These are phyloP conservation scores for Paecilomyces variotii DNA, from an alignment of 2,329 filamentous ascomycete genomes.

Conservation along the genomic window DNA sequence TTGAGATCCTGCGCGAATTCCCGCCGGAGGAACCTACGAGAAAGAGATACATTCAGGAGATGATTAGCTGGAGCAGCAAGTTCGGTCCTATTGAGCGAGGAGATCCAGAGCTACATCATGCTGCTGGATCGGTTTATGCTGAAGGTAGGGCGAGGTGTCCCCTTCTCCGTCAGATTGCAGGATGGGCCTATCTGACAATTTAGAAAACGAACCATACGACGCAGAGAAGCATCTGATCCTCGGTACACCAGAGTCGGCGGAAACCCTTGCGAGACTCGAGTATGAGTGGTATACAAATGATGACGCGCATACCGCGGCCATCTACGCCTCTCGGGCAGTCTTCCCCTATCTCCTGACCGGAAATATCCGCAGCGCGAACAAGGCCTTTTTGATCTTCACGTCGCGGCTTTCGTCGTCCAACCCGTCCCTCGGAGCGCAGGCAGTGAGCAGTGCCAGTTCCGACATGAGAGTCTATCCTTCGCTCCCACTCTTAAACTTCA, in stretches of 20 bases:
- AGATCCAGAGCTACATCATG: slow-evolving; percentile 90
- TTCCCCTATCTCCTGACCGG: slow-evolving; percentile 86
- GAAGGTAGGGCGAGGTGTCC: slow-evolving; percentile 45
- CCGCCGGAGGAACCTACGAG: slow-evolving; percentile 75
- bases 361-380: slow-evolving; percentile 83
- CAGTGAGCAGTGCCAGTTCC: slow-evolving; percentile 65
- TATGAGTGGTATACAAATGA: slow-evolving; percentile 91
- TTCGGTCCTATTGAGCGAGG: slow-evolving; percentile 82
- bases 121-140: slow-evolving; percentile 79
- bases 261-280: slow-evolving; percentile 72
- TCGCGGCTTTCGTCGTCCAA: slow-evolving; percentile 52
- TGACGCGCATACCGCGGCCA: slow-evolving; percentile 75
- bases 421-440: slow-evolving; percentile 63
- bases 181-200: slow-evolving; percentile 9
- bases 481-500: slow-evolving; percentile 90
- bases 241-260: slow-evolving; percentile 80
- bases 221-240: slow-evolving; percentile 84
- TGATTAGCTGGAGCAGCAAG: slow-evolving; percentile 79
- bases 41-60: slow-evolving; percentile 85
- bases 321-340: slow-evolving; percentile 78
- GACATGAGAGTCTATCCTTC: slow-evolving; percentile 81
- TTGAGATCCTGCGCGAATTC: slow-evolving; percentile 75
- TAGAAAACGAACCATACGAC: slow-evolving; percentile 83
- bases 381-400: slow-evolving; percentile 69
- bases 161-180: neutral